A percentile compares a stretch with the other conserved stretches of the same genome.
Conservation (phyloP, 306 rosid species). For the Gastrolobium bilobum region DNA sequence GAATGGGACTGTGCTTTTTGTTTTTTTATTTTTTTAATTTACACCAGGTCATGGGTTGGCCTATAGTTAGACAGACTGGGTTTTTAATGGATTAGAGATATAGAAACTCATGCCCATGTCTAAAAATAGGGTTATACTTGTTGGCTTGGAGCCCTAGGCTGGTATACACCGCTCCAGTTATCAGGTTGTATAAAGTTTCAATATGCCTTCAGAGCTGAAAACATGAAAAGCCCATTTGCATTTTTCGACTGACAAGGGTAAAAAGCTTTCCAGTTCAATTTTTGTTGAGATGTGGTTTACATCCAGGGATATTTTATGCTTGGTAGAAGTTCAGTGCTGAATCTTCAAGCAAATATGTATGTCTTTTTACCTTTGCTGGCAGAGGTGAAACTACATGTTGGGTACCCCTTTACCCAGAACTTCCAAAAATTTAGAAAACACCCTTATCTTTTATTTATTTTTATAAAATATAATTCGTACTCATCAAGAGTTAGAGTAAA, state of each 20-base stretch:
- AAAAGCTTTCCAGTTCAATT: background rate
- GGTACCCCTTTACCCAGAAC: background rate
- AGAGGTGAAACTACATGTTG: background rate
- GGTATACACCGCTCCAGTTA: background rate
- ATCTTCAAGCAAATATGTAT: no score
- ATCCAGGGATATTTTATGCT: background rate
- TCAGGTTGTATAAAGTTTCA: background rate
- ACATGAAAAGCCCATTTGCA: background rate
- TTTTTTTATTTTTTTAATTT: no score
- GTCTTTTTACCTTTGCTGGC: no score
- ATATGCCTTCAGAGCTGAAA: background rate
- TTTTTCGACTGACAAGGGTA: background rate
- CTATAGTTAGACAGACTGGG: background rate
- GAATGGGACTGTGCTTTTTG: background rate
- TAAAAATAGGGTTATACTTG: background rate
- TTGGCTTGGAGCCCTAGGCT: background rate
- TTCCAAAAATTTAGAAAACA: background rate
- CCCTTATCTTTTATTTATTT: background rate
- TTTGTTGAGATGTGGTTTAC: background rate
- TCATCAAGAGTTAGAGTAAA: no score
- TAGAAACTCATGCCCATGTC: background rate
- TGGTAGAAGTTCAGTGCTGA: no score
- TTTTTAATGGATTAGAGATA: background rate
- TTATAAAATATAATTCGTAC: no score
- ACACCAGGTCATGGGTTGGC: background rate